Percentiles rank a stretch among this genome's conserved stretches.
These are phyloP conservation scores for Malassezia vespertilionis DNA, from an alignment of 1,284 basidiomycete genomes.

Conservation along the genomic window DNA sequence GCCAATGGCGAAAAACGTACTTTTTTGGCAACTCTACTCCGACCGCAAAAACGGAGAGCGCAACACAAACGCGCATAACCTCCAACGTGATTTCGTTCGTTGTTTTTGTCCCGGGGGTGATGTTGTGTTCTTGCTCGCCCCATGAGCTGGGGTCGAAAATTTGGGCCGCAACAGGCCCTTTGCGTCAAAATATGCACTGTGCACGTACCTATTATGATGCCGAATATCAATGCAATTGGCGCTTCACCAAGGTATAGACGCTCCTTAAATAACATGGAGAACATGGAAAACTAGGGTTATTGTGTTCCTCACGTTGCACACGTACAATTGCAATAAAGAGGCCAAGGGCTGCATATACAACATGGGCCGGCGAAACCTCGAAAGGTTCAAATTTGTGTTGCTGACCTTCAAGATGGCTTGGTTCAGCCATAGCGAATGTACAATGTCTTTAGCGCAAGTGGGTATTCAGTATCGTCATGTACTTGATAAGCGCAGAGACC, in stretches of 20 bases:
- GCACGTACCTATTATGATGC: constrained; percentile 62
- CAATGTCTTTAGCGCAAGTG: too few relatives aligned
- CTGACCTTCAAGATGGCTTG: constrained; percentile 15
- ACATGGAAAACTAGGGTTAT: constrained; percentile 69
- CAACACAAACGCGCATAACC: constrained; percentile 86
- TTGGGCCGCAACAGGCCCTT: constrained; percentile 63
- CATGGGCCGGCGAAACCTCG: constrained; percentile 39
- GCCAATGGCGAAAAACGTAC: constrained; percentile 84
- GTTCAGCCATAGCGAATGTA: too few relatives aligned
- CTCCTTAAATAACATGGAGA: constrained; percentile 83
- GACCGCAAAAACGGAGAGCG: constrained; percentile 93
- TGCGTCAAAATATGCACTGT: not conserved
- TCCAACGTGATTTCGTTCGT: constrained; percentile 60
- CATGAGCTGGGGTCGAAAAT: constrained; percentile 78
- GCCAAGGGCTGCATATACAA: constrained; percentile 42
- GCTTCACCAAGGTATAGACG: constrained; percentile 92
- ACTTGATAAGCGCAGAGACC: too few relatives aligned
- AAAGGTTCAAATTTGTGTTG: constrained; percentile 33
- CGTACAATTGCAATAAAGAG: constrained; percentile 35
- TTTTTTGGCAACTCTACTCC: constrained; percentile 57
- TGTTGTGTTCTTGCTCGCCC: constrained; percentile 55
- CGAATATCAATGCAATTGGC: constrained; percentile 84
- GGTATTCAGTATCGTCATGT: too few relatives aligned
- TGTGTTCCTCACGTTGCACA: not conserved
- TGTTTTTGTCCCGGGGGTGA: constrained; percentile 55